phyloP scores from a whole-genome alignment of 176 grass and related monocot species.

The Phyllostachys edulis region DNA sequence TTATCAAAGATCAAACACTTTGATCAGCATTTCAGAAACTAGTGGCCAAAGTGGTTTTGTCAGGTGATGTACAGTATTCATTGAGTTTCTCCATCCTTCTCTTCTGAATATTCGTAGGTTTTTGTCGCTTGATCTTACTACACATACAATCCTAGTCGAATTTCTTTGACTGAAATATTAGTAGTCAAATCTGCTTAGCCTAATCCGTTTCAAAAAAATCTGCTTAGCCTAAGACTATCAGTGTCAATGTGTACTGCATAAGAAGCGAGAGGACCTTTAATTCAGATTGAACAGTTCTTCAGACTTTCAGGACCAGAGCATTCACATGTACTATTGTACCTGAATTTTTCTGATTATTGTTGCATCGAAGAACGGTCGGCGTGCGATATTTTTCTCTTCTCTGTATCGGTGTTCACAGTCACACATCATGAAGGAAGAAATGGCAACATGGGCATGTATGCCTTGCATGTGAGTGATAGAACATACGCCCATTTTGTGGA shows the following conservation, averaged over 20 bases:
- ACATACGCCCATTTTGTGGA: constrained; percentile 34
- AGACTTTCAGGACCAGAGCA: background rate
- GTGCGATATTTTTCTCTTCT: background rate
- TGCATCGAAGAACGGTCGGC: background rate
- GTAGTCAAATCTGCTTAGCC: background rate
- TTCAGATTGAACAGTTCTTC: constrained; percentile 22
- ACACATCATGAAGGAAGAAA: background rate
- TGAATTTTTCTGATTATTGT: constrained; percentile 16
- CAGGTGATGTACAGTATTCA: background rate
- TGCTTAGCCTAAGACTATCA: background rate
- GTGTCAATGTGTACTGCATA: background rate
- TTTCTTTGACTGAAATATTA: background rate
- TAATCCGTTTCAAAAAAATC: background rate
- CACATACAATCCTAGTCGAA: background rate
- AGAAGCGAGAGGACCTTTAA: background rate
- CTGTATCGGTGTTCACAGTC: background rate
- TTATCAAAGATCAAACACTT: background rate
- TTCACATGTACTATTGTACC: background rate
- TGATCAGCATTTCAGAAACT: background rate
- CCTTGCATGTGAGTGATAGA: constrained; percentile 41
- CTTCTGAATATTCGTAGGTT: background rate
- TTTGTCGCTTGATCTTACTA: background rate
- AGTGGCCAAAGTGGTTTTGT: background rate
- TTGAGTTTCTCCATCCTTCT: background rate
- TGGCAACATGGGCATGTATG: constrained; percentile 40